A percentile compares a stretch with the other conserved stretches of the same genome.
phyloP scores from a whole-genome alignment of 345 rosid genomes.

The Arabidopsis arenosa region DNA sequence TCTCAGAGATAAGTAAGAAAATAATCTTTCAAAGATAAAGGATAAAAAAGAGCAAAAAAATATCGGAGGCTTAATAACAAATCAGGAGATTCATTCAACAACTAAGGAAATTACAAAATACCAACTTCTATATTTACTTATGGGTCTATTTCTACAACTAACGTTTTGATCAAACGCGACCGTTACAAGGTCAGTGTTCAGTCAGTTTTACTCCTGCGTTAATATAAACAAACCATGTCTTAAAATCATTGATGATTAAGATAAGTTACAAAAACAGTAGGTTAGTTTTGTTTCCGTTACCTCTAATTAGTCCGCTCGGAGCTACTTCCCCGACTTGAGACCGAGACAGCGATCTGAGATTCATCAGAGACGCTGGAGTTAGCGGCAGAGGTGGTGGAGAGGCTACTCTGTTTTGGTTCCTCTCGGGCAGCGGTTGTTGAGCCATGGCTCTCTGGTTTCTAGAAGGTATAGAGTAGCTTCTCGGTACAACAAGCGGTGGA shows the following conservation, averaged over 20 bases:
- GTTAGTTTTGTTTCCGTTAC: conserved; percentile 46
- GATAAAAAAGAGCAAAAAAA: neutral
- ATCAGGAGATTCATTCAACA: conserved; percentile 25
- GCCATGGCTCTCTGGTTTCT: conserved; percentile 69
- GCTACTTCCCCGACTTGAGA: conserved; percentile 47
- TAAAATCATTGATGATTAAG: conserved; percentile 1
- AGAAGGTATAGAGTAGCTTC: conserved; percentile 90
- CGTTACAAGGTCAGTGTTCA: conserved; percentile 32
- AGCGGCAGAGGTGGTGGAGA: conserved; percentile 86
- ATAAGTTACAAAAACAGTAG: neutral
- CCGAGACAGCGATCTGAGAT: conserved; percentile 44
- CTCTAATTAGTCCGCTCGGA: conserved; percentile 66
- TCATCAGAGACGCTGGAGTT: conserved; percentile 70
- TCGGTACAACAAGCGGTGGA: conserved; percentile 71
- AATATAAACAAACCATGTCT: conserved; percentile 28
- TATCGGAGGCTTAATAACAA: neutral
- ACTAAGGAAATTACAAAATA: conserved; percentile 32
- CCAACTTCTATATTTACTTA: conserved; percentile 31
- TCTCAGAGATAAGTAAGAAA: neutral
- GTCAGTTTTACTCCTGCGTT: conserved; percentile 37
- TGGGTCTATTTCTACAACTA: conserved; percentile 19
- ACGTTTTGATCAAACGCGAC: conserved; percentile 28
- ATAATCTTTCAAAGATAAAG: neutral
- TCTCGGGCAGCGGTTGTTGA: conserved; percentile 48
- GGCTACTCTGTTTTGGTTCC: conserved; percentile 51